These are phyloP conservation scores for Rhododendron molle DNA, from an alignment of 148 eudicot species.

Conservation along the genomic window DNA sequence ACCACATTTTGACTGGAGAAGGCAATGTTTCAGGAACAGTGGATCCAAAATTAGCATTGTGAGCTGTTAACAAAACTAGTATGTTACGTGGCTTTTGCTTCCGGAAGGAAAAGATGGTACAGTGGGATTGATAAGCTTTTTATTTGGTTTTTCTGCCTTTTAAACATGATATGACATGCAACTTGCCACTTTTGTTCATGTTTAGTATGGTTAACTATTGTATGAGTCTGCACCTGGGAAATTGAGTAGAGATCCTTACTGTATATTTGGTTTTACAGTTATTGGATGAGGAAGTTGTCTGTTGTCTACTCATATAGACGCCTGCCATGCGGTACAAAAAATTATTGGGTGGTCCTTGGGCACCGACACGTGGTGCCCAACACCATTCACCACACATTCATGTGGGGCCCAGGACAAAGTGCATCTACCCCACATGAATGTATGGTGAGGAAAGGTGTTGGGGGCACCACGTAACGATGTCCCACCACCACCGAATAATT, in stretches of 20 bases:
- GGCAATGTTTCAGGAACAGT: slow-evolving; percentile 70
- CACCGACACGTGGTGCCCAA: neutral
- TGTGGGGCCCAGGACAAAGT: neutral
- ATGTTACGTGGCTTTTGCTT: slow-evolving; percentile 1
- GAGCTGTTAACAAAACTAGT: slow-evolving; percentile 19
- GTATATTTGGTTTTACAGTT: neutral
- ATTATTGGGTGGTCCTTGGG: too few species aligned
- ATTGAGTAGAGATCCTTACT: neutral
- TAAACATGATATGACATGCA: neutral
- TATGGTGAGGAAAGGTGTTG: neutral
- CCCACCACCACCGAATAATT: neutral
- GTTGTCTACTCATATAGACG: neutral
- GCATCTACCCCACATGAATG: neutral
- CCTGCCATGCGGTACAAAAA: neutral
- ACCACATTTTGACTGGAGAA: slow-evolving; percentile 64
- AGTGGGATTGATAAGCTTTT: neutral
- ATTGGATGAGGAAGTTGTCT: neutral
- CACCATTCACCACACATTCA: neutral
- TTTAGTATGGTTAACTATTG: neutral
- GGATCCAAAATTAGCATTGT: slow-evolving; percentile 58
- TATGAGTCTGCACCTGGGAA: neutral
- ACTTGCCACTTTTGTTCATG: neutral
- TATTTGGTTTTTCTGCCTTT: slow-evolving; percentile 5
- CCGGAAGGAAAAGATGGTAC: neutral
- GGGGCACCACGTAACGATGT: neutral